Conservation (phyloP, 352 stramenopile genomes). For the Globisporangium recalcitrans region DNA sequence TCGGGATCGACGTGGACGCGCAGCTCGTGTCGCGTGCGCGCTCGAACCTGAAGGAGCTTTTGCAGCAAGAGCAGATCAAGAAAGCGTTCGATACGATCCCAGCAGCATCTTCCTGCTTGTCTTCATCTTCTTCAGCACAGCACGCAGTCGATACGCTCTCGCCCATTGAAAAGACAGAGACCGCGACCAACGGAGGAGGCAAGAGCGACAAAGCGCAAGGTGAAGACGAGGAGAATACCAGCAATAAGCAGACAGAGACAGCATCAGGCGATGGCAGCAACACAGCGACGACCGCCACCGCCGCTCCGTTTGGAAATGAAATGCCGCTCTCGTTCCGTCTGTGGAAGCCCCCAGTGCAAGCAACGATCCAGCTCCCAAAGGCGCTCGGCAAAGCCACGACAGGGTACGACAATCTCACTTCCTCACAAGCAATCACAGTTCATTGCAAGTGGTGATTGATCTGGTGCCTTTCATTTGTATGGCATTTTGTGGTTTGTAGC, state of each 20-base stretch:
- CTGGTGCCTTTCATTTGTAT: too few species aligned
- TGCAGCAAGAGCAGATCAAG: conserved; percentile 53
- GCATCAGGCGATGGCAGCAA: conserved; percentile 5
- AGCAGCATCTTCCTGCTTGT: background rate
- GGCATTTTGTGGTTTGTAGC: conserved; percentile 15
- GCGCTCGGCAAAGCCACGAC: conserved; percentile 43
- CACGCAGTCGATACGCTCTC: background rate
- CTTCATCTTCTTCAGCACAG: background rate
- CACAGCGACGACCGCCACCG: conserved; percentile 9
- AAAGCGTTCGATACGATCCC: conserved; percentile 48
- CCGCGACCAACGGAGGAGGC: background rate
- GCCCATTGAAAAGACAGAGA: background rate
- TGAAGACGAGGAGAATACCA: background rate
- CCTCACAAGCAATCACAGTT: too few species aligned
- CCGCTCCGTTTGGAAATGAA: conserved; percentile 32
- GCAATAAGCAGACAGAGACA: background rate
- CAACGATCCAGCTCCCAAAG: conserved; percentile 25
- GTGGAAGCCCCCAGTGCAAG: conserved; percentile 51
- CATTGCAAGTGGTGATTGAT: too few species aligned
- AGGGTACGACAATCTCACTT: too few species aligned
- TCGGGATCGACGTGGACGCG: conserved; percentile 72
- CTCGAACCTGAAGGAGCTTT: conserved; percentile 54
- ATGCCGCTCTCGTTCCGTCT: conserved; percentile 64
- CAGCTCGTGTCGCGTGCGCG: conserved; percentile 57
- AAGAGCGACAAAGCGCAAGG: background rate